phyloP scores from a whole-genome alignment of 2,329 filamentous ascomycete genomes.

The Verticillium longisporum region DNA sequence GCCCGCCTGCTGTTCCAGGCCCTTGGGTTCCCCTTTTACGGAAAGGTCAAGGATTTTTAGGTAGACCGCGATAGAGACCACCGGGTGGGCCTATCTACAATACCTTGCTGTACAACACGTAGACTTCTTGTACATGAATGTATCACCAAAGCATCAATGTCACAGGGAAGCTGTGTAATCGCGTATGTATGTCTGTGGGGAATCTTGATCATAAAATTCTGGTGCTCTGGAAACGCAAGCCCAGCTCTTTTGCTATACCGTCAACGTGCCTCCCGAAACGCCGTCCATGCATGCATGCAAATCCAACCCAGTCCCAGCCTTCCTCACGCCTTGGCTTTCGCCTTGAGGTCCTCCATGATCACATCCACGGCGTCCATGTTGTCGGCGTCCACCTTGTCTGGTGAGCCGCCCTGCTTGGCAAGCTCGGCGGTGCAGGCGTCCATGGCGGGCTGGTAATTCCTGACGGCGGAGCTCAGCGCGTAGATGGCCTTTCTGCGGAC shows the following conservation, averaged over 20 bases:
- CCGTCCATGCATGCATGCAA: constrained; percentile 24
- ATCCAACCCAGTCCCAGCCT: background rate
- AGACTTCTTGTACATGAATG: constrained; percentile 10
- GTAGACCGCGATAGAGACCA: constrained; percentile 3
- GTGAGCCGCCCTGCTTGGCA: constrained; percentile 45
- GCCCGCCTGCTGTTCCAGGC: constrained; percentile 61
- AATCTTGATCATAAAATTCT: background rate
- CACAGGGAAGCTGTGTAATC: background rate
- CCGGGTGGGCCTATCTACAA: constrained; percentile 6
- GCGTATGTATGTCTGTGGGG: background rate
- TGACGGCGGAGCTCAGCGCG: constrained; percentile 75
- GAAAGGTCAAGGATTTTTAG: constrained; percentile 49
- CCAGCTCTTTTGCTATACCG: background rate
- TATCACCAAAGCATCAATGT: constrained; percentile 7
- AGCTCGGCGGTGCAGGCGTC: constrained; percentile 60
- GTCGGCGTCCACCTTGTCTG: constrained; percentile 63
- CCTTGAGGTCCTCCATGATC: constrained; percentile 60
- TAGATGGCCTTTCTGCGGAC: constrained; percentile 85
- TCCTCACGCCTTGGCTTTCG: constrained; percentile 19
- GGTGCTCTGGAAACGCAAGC: background rate
- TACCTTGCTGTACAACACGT: constrained; percentile 8
- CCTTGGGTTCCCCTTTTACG: constrained; percentile 62
- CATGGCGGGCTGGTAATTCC: constrained; percentile 85
- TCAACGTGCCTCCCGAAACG: constrained; percentile 21
- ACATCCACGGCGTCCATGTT: constrained; percentile 84